phyloP scores from a whole-genome alignment of 1,284 basidiomycete genomes.

The Agroathelia rolfsii region DNA sequence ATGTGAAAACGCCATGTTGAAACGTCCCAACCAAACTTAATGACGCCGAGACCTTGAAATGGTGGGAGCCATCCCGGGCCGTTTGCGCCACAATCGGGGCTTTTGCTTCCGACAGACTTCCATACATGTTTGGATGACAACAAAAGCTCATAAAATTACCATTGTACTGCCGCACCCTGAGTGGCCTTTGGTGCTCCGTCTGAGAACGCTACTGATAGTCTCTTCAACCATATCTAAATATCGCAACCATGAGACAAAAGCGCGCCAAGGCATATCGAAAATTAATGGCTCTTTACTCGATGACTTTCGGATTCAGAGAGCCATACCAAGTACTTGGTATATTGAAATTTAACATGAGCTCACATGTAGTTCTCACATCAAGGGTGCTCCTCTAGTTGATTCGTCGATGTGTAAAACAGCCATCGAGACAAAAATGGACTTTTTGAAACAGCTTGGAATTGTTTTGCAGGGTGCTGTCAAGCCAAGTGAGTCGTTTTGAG shows the following conservation, averaged over 20 bases:
- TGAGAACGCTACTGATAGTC: constrained; percentile 1
- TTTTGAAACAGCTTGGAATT: constrained; percentile 61
- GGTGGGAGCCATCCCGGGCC: no score
- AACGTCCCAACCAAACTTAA: no score
- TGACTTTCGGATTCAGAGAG: constrained; percentile 81
- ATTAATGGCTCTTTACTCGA: constrained; percentile 80
- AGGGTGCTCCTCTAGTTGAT: constrained; percentile 47
- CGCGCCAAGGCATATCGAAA: constrained; percentile 87
- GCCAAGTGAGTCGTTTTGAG: constrained; percentile 57
- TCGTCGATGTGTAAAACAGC: constrained; percentile 76
- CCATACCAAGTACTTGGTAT: constrained; percentile 84
- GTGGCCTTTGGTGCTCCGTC: no score
- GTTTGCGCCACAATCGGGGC: no score
- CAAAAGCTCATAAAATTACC: no score
- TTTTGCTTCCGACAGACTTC: no score
- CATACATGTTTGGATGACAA: no score
- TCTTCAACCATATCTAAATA: constrained; percentile 4
- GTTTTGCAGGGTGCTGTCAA: constrained; percentile 82
- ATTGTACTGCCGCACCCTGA: no score
- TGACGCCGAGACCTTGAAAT: no score
- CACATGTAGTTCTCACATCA: constrained; percentile 5
- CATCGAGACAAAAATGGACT: constrained; percentile 60
- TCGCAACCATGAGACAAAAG: constrained; percentile 73
- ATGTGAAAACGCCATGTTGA: no score
- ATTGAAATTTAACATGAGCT: constrained; percentile 14